Conservation (phyloP, 352 stramenopile genomes). For the Pythium phragmitis region DNA sequence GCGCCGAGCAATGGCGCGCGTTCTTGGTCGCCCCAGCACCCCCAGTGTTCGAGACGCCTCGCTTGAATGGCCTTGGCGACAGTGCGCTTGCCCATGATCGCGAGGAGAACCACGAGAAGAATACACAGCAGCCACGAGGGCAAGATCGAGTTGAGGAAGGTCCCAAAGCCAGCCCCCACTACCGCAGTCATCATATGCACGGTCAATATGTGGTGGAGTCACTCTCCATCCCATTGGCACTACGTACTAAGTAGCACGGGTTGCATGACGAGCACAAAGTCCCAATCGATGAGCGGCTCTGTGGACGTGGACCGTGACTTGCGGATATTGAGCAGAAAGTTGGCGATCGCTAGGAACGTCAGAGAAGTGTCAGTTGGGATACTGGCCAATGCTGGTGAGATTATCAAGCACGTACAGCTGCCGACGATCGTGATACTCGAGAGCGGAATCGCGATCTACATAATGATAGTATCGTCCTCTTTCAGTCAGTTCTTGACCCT, state of each 20-base stretch:
- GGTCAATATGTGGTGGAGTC: background rate
- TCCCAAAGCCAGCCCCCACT: slow-evolving; percentile 77
- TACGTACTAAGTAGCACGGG: slow-evolving; percentile 81
- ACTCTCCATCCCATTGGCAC: background rate
- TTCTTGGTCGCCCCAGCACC: slow-evolving; percentile 27
- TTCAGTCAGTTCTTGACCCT: background rate
- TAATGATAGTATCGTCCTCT: background rate
- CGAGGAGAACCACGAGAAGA: slow-evolving; percentile 89
- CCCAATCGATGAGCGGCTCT: slow-evolving; percentile 95
- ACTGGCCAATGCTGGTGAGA: too few species aligned
- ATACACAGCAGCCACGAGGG: slow-evolving; percentile 88
- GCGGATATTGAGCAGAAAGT: slow-evolving; percentile 89
- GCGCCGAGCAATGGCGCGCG: slow-evolving; percentile 33
- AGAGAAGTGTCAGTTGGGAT: background rate
- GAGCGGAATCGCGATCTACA: slow-evolving; percentile 90
- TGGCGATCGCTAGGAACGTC: slow-evolving; percentile 75
- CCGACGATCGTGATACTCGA: slow-evolving; percentile 96
- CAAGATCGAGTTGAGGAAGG: slow-evolving; percentile 91
- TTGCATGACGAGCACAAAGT: slow-evolving; percentile 97
- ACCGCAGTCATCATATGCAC: background rate
- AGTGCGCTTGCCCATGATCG: slow-evolving; percentile 84
- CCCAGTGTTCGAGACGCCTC: slow-evolving; percentile 82
- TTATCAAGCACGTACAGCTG: slow-evolving; percentile 26
- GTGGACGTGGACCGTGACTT: slow-evolving; percentile 90
- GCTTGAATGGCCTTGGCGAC: slow-evolving; percentile 89